Evolutionary conservation across 106 monocot genomes (phyloP).

Genomic region (Allium sativum): DNA sequence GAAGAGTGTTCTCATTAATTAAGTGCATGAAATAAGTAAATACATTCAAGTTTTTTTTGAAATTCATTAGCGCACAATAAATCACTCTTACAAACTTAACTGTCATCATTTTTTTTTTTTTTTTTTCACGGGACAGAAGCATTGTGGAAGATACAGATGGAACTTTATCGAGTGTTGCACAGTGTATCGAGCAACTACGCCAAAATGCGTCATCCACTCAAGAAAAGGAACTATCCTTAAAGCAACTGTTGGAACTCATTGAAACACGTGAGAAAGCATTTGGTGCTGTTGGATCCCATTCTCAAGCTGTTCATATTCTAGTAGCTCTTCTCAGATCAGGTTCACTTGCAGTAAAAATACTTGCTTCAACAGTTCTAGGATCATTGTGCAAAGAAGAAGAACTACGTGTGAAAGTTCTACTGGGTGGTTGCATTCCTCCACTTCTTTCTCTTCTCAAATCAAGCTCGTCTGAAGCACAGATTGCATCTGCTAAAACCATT

Average conservation of each 20-base stretch:
- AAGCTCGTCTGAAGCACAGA: conserved; percentile 62
- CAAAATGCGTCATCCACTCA: conserved; percentile 52
- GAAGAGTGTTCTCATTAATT: too few relatives aligned
- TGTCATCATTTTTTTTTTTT: background rate
- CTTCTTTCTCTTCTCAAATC: conserved; percentile 82
- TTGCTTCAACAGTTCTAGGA: conserved; percentile 68
- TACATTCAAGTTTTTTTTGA: too few relatives aligned
- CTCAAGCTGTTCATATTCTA: conserved; percentile 92
- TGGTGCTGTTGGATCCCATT: conserved; percentile 93
- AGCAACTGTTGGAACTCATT: conserved; percentile 84
- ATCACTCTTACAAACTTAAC: background rate
- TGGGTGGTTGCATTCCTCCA: conserved; percentile 96
- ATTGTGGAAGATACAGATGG: conserved; percentile 91
- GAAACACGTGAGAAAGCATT: conserved; percentile 80
- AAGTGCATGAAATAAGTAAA: too few relatives aligned
- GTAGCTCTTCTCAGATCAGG: conserved; percentile 96
- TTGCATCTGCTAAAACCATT: conserved; percentile 84
- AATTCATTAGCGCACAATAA: too few relatives aligned
- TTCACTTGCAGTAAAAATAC: conserved; percentile 60
- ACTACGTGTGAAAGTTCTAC: conserved; percentile 80
- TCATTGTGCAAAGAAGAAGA: conserved; percentile 96
- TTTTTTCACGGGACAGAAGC: conserved; percentile 42
- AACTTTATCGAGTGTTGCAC: conserved; percentile 86
- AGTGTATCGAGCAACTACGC: conserved; percentile 82
- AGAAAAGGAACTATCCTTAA: conserved; percentile 81